phyloP scores from a whole-genome alignment of 2,329 filamentous ascomycete species.

The Epichloe uncinata region DNA sequence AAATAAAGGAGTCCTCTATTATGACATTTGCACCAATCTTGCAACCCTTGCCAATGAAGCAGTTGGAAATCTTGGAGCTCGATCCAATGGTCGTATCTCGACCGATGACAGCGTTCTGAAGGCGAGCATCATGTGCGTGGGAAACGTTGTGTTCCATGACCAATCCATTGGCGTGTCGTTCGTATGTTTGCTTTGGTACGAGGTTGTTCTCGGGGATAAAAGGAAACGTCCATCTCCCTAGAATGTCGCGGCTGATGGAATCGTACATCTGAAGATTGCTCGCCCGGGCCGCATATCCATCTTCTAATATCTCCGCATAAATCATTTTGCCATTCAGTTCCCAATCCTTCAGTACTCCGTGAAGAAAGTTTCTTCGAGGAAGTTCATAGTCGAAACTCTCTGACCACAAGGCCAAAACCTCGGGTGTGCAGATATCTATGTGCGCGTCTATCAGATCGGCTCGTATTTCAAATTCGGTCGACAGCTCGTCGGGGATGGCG shows the following conservation, averaged over 20 bases:
- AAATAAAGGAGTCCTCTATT: slow-evolving; percentile 71
- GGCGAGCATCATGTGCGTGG: slow-evolving; percentile 55
- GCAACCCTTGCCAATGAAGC: slow-evolving; percentile 72
- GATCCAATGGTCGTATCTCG: slow-evolving; percentile 62
- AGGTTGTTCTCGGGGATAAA: slow-evolving; percentile 84
- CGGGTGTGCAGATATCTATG: slow-evolving; percentile 94
- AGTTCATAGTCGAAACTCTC: slow-evolving; percentile 97
- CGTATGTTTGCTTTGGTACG: slow-evolving; percentile 63
- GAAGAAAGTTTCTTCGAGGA: slow-evolving; percentile 75
- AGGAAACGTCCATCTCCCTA: slow-evolving; percentile 77
- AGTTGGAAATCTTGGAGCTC: slow-evolving; percentile 55
- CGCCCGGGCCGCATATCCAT: slow-evolving; percentile 77
- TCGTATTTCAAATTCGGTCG: slow-evolving; percentile 64
- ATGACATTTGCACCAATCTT: slow-evolving; percentile 74
- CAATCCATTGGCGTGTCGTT: slow-evolving; percentile 52
- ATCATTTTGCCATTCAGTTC: slow-evolving; percentile 97
- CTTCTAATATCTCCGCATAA: slow-evolving; percentile 71
- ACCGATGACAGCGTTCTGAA: slow-evolving; percentile 65
- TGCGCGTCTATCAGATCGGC: slow-evolving; percentile 85
- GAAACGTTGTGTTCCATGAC: slow-evolving; percentile 71
- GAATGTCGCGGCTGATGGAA: slow-evolving; percentile 73
- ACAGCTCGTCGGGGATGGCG: slow-evolving; percentile 58
- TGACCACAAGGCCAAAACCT: slow-evolving; percentile 88
- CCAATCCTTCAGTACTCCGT: slow-evolving; percentile 90
- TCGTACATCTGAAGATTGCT: slow-evolving; percentile 84